Base-by-base conservation (phyloP, 208 protist species). In the Leishmania braziliensis region DNA sequence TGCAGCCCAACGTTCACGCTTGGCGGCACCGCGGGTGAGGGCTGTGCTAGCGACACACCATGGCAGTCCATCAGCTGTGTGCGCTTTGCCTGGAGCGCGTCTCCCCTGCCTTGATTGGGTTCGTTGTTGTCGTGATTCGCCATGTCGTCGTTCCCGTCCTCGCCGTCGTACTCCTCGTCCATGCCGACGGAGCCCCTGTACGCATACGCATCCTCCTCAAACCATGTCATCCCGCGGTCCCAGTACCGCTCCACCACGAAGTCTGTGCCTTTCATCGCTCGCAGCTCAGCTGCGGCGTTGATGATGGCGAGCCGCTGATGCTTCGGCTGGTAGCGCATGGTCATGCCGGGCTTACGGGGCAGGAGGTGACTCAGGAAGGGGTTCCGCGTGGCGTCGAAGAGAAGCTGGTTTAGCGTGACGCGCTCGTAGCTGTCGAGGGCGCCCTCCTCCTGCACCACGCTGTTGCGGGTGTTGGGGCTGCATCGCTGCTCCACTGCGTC, bases 221-320 rank as follows among this genome's bases (percentile, higher is more conserved):
- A 89, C 81, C 86, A 90, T n/a, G 87, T 88, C 81, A 94, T 89
- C 72, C 82, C 84, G 3, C 50, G 76, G 54, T 97, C 89, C 94
- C 92, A 95, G 84, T 95, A 95, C 9, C 92, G 90, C 78, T 95
- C 91, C 43, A 97, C 92, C 60, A 91, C 75, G 84, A 90, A 95
- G 73, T 90, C 79, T 0, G 86, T 85, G n/a, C 79, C 39, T 60
- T 91, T 83, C 79, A 95, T 90, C 18, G 68, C 78, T 39, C 78
- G 58, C 73, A 97, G 84, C 75, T 93, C 92, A 14, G 78, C 81
- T 2, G 87, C 87, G 14, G 89, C 86, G 68, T 95, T 78, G 53
- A 97, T 90, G 18, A 65, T 69, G 43, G 89, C 84, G 9, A 95
- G 84, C 16, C 85, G 91, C 75, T 95, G 94, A 74, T 95, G 94